Conservation (phyloP, 2,329 filamentous ascomycete genomes). For the Cadophora malorum region DNA sequence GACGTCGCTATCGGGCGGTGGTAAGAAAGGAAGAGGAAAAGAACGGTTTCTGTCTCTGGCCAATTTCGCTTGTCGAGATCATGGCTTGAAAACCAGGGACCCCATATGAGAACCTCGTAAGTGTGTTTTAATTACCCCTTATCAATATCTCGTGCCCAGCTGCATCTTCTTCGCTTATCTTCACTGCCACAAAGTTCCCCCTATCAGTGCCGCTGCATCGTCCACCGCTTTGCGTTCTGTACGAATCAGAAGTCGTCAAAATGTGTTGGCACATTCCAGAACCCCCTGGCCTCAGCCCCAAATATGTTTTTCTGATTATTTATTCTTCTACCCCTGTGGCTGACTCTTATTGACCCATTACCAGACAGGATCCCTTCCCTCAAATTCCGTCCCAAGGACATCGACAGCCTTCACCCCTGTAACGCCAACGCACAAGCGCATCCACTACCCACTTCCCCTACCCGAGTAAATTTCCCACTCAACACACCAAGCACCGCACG, state of each 20-base stretch:
- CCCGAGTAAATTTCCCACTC: slow-evolving; percentile 30
- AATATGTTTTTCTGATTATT: slow-evolving; percentile 18
- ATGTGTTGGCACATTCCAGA: slow-evolving; percentile 32
- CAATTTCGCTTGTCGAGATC: slow-evolving; percentile 27
- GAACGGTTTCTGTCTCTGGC: slow-evolving; percentile 21
- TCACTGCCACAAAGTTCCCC: slow-evolving; percentile 15
- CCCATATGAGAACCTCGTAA: slow-evolving; percentile 23
- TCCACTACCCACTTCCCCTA: slow-evolving; percentile 22
- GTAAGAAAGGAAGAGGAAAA: background rate
- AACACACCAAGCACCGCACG: background rate
- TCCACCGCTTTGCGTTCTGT: slow-evolving; percentile 25
- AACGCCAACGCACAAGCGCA: slow-evolving; percentile 33
- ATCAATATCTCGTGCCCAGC: background rate
- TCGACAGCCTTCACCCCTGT: slow-evolving; percentile 1
- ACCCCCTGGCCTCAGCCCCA: slow-evolving; percentile 22
- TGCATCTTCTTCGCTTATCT: background rate
- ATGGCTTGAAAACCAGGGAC: slow-evolving; percentile 23
- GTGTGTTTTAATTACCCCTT: slow-evolving; percentile 7
- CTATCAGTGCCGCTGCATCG: slow-evolving; percentile 2
- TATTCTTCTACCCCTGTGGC: slow-evolving; percentile 28
- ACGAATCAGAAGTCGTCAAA: slow-evolving; percentile 19
- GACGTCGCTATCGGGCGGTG: slow-evolving; percentile 7
- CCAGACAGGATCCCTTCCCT: background rate
- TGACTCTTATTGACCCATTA: slow-evolving; percentile 25
- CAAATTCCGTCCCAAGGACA: slow-evolving; percentile 13